These are phyloP conservation scores for Glaciozyma martinii DNA, from an alignment of 768 basidiomycete genomes.

Conservation along the genomic window DNA sequence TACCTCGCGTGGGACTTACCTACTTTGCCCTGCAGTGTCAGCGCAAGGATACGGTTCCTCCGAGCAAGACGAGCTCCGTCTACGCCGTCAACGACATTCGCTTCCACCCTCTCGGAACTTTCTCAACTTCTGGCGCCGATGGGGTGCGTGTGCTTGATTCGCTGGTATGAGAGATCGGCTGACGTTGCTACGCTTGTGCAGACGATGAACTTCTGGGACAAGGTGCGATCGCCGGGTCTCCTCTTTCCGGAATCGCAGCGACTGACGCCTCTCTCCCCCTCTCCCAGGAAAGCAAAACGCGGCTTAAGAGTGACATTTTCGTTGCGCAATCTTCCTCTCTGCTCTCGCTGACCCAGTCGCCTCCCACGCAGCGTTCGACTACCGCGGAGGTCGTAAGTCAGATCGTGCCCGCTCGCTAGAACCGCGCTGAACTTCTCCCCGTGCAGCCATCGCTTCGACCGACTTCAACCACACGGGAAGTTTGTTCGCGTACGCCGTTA, in stretches of 20 bases:
- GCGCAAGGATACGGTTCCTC: conserved; percentile 47
- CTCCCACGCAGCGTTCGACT: not conserved
- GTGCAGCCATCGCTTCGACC: not conserved
- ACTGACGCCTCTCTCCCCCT: too few species aligned
- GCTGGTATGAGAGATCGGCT: conserved; percentile 34
- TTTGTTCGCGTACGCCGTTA: not conserved
- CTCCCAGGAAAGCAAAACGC: not conserved
- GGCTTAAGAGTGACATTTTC: not conserved
- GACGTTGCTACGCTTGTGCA: conserved; percentile 58
- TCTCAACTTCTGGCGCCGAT: not conserved
- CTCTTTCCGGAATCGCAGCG: too few species aligned
- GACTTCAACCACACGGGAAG: not conserved
- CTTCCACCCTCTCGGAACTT: conserved; percentile 73
- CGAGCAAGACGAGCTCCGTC: conserved; percentile 49
- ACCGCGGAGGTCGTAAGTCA: not conserved
- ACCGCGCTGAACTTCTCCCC: not conserved
- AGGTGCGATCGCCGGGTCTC: conserved; percentile 47
- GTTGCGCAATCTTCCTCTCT: not conserved
- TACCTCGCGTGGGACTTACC: not conserved
- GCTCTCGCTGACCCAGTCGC: not conserved
- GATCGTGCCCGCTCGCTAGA: not conserved
- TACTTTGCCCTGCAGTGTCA: not conserved
- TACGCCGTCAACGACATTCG: conserved; percentile 64
- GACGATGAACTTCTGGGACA: conserved; percentile 93
- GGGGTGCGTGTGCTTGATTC: conserved; percentile 46